Base-by-base conservation (phyloP, 768 basidiomycete genomes). In the Mycena vulgaris region DNA sequence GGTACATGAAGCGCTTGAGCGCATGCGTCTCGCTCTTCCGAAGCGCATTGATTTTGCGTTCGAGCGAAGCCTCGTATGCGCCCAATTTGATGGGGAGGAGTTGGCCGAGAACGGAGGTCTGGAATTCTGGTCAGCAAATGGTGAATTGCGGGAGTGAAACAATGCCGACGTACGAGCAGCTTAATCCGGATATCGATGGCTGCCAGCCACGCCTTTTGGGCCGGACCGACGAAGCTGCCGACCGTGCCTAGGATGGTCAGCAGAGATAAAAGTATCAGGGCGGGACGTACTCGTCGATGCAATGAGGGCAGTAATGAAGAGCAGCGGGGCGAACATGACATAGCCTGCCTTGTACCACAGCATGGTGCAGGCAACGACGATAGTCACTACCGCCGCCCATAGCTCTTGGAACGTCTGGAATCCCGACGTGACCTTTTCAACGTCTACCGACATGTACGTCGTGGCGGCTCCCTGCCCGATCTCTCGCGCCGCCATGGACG, bases 31-130 rank as follows among this genome's bases (percentile, higher is more conserved):
- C 68, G 40, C 25, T 13, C 19, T 42, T 28, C 40, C 68, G 68
- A 17, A 69, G 63, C 2, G 47, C 57, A 25, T 63, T 64, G 47
- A 69, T 52, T 16, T 60, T 64, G 2, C 14, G 30, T 17, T 16
- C 28, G 3, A 69, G 57, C 30, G 68, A 2, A 3, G 49, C 7
- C 27, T 63, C 62, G 62, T 69, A 69, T 1, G 63, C 68, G 2
- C 68, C 68, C 21, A 69, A 31, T 19, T 69, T 69, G 37, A 69
- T 65, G 48, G 68, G 68, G 30, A 69, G 63, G 11, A 69, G 63
- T 30, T 69, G 68, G 4, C 56, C 48, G 40, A 69, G 68, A 13
- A 64, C 63, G 21, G 68, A 69, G 0, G 68, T 65, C 68, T 69
- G 28, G 2, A 37, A 28, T 16, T 8, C 21, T 2, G 1, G 40